These are phyloP conservation scores for Parmales sp. DNA, from an alignment of 108 stramenopile species.

Conservation along the genomic window DNA sequence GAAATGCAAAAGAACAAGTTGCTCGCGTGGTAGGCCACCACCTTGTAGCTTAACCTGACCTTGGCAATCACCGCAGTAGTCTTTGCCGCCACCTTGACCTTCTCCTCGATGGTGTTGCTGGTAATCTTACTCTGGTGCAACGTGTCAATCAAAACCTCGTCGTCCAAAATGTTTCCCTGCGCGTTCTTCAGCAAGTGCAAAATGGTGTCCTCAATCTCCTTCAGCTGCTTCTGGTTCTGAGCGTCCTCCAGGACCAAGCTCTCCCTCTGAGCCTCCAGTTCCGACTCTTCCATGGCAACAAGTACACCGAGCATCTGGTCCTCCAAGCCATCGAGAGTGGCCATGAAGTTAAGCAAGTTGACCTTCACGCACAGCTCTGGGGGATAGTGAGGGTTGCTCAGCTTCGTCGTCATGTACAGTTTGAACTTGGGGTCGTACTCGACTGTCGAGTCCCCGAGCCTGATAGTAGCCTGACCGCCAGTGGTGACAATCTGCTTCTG, in stretches of 20 bases:
- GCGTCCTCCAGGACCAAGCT: conserved; percentile 46
- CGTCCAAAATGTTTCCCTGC: conserved; percentile 47
- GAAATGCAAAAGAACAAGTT: conserved; percentile 54
- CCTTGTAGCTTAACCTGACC: conserved; percentile 32
- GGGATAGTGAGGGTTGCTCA: conserved; percentile 61
- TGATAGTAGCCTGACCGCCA: conserved; percentile 36
- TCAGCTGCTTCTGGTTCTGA: conserved; percentile 40
- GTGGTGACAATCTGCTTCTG: conserved; percentile 45
- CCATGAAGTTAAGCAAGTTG: conserved; percentile 55
- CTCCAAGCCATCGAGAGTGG: conserved; percentile 44
- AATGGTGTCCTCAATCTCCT: conserved; percentile 45
- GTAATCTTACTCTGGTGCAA: conserved; percentile 40
- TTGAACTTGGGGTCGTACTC: conserved; percentile 46
- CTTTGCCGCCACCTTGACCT: conserved; percentile 42
- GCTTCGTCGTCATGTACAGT: conserved; percentile 53
- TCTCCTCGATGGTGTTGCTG: conserved; percentile 38
- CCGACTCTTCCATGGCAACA: conserved; percentile 40
- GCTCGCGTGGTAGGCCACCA: conserved; percentile 37
- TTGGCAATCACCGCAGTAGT: conserved; percentile 42
- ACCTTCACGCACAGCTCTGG: conserved; percentile 57
- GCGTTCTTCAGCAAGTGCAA: conserved; percentile 36
- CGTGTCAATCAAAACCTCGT: conserved; percentile 50
- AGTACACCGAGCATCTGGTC: conserved; percentile 53
- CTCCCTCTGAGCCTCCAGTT: conserved; percentile 41
- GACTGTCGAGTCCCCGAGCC: conserved; percentile 46